Evolutionary conservation across 495 filamentous ascomycete genomes (phyloP).

Genomic region (Gamarada debralockiae): DNA sequence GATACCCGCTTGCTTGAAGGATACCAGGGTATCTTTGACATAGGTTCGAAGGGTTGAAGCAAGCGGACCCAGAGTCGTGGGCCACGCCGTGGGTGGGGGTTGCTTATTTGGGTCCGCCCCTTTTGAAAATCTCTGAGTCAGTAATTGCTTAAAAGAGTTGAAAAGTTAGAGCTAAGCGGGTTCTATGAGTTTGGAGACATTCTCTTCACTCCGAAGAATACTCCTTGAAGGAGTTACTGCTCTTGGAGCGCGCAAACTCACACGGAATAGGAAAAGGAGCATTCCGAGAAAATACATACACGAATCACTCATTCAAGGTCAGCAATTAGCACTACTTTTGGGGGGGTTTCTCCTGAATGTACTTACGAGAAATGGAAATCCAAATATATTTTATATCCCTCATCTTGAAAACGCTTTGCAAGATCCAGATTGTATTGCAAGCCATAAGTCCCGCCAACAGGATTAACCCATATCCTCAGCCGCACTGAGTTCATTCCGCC

Average conservation of each 20-base stretch:
- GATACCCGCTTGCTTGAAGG: slow-evolving; percentile 26
- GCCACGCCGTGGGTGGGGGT: slow-evolving; percentile 21
- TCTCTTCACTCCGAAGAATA: no score
- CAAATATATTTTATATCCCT: slow-evolving; percentile 32
- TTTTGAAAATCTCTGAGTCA: no score
- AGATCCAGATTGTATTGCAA: slow-evolving; percentile 29
- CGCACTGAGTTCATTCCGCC: slow-evolving; percentile 39
- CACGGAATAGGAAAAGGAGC: no score
- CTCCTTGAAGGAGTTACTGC: no score
- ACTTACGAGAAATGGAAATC: slow-evolving; percentile 29
- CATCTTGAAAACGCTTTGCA: slow-evolving; percentile 29
- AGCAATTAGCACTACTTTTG: neutral
- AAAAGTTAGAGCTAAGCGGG: no score
- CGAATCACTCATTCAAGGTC: slow-evolving; percentile 20
- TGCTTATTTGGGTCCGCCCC: slow-evolving; percentile 31
- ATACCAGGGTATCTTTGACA: slow-evolving; percentile 33
- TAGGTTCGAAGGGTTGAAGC: slow-evolving; percentile 26
- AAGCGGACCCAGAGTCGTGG: slow-evolving; percentile 16
- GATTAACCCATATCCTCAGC: slow-evolving; percentile 32
- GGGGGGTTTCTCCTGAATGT: neutral
- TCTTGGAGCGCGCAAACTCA: no score
- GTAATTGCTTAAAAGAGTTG: no score
- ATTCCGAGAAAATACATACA: no score
- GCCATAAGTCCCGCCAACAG: slow-evolving; percentile 21
- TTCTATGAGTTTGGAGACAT: no score